Conservation (phyloP, 805 yeast species). For the Candida lessepsii region DNA sequence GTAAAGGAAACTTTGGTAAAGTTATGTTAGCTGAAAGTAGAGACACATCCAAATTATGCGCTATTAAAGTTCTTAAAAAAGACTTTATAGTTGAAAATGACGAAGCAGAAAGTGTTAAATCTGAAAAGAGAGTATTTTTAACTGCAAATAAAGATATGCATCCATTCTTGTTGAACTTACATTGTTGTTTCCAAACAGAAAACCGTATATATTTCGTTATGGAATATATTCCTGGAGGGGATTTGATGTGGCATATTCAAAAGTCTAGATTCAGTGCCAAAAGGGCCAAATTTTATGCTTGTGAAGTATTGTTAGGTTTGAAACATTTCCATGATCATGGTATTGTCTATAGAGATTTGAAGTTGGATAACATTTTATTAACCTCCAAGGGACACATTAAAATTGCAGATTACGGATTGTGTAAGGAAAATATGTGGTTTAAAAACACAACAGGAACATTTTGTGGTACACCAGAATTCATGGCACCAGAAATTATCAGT, state of each 20-base stretch:
- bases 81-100: constrained; percentile 94
- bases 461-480: constrained; percentile 98
- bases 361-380: constrained; percentile 87
- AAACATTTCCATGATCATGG: constrained; percentile 95
- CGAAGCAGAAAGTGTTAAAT: constrained; percentile 91
- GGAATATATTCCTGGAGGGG: constrained; percentile 98
- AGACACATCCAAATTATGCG: constrained; percentile 77
- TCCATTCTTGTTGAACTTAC: constrained; percentile 88
- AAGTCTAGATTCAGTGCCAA: constrained; percentile 83
- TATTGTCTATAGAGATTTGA: constrained; percentile 93
- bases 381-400: constrained; percentile 93
- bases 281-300: constrained; percentile 96
- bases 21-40: constrained; percentile 96
- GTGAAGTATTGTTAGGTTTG: constrained; percentile 88
- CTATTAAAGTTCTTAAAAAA: constrained; percentile 94
- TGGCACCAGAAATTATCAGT: constrained; percentile 97
- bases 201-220: constrained; percentile 96
- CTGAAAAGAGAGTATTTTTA: constrained; percentile 88
- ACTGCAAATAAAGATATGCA: constrained; percentile 84
- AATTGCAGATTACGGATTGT: constrained; percentile 95
- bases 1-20: constrained; percentile 98
- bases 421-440: constrained; percentile 89
- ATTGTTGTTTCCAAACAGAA: constrained; percentile 97
- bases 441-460: constrained; percentile 88
- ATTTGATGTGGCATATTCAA: constrained; percentile 98